phyloP scores from a whole-genome alignment of 371 early-diverging fungal genomes.

The Gilbertella persicaria region DNA sequence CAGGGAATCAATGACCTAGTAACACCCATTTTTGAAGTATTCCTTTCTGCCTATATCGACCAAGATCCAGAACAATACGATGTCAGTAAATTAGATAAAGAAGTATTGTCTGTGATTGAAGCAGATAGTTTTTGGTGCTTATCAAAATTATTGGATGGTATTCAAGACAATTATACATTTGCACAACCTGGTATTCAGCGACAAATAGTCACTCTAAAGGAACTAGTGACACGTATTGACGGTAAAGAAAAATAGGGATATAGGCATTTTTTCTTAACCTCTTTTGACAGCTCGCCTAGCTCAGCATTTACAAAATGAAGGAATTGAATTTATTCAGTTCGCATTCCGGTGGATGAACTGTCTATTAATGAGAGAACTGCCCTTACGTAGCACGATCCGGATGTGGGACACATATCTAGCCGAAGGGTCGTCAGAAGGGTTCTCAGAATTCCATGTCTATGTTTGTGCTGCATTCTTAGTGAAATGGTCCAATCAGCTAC shows the following conservation, averaged over 20 bases:
- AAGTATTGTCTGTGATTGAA: conserved; percentile 76
- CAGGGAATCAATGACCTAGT: conserved; percentile 99
- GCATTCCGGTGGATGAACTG: conserved; percentile 99
- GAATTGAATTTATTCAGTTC: conserved; percentile 97
- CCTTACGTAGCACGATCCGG: conserved; percentile 81
- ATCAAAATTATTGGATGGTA: conserved; percentile 92
- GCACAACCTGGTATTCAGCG: conserved; percentile 96
- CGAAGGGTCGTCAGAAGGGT: conserved; percentile 85
- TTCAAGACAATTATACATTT: conserved; percentile 97
- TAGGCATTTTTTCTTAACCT: conserved; percentile 5
- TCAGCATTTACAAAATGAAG: conserved; percentile 81
- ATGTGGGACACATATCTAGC: conserved; percentile 99
- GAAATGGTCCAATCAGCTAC: conserved; percentile 88
- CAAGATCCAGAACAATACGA: conserved; percentile 74
- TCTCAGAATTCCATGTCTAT: conserved; percentile 95
- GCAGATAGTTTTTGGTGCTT: conserved; percentile 97
- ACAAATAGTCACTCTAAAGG: conserved; percentile 84
- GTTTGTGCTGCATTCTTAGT: conserved; percentile 97
- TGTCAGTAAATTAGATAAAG: conserved; percentile 57
- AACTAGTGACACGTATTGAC: conserved; percentile 91
- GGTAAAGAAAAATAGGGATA: conserved; percentile 34
- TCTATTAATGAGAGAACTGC: conserved; percentile 94
- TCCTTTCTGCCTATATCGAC: conserved; percentile 74
- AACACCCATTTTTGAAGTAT: conserved; percentile 94
- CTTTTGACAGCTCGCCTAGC: conserved; percentile 65